Base-by-base conservation (phyloP, 140 eudicot species). In the Anethum foeniculum region DNA sequence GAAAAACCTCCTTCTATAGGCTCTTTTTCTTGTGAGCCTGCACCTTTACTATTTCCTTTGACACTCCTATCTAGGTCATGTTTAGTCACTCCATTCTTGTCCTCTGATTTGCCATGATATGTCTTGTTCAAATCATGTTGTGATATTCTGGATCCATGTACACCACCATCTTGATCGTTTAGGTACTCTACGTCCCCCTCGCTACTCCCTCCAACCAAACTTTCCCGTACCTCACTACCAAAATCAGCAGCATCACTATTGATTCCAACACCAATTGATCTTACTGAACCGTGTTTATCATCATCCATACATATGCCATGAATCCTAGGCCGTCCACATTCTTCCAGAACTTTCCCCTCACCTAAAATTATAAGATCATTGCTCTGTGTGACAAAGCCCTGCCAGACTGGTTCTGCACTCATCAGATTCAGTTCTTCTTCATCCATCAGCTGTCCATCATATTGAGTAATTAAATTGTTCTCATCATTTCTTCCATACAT, bases 211-310 rank as follows among this genome's bases (percentile, higher is more conserved):
- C 93, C 93, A 77, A 89, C 83, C 87, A 91, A 87, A 83, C 91
- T 92, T 56, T 89, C 96, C 54, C 90, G 87, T 30, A 88, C 87
- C 77, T 95, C 97, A 43, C 96, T 95, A 54, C 99, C 97, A 51
- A 95, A 86, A 75, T 95, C 97, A 46, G 97, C 96, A 80, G 90
- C 94, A 86, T 93, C 99, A 81, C 93, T 91, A 75, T 87, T 91
- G 76, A 93, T 91, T 54, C 99, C 99, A 39, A 96, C 99, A 71
- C 99, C 99, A 75, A 96, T 96, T n/a, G 99, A 96, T 85, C 98
- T 88, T 38, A 96, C 99, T 16, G 97, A 93, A 86, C 91, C 94
- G 73, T 93, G 96, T 83, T 90, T 93, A 79, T 96, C 96, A 60
- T 96, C 99, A 76, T 92, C 98, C 84, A 88, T 76, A 84, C 90